Conservation (phyloP, 23 red algal genomes). For the Chondrus crispus region DNA sequence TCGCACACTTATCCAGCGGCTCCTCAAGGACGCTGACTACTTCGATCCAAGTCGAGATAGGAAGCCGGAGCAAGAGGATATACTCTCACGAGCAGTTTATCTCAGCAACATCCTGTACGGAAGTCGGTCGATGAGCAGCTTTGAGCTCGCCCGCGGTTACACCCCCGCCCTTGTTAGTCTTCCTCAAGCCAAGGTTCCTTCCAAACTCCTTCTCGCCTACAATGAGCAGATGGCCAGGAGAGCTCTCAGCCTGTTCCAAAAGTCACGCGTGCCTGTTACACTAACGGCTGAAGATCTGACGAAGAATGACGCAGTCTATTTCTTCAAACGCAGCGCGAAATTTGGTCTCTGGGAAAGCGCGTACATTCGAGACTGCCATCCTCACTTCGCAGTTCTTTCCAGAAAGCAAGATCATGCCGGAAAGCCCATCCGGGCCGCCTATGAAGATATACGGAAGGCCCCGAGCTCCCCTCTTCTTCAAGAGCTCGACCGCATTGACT, state of each 20-base stretch:
- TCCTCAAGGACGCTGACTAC: slow-evolving; percentile 4
- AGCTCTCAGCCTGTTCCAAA: not conserved
- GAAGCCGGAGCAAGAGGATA: not conserved
- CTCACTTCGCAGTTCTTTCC: slow-evolving; percentile 1
- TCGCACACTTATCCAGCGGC: not conserved
- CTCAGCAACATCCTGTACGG: slow-evolving; percentile 31
- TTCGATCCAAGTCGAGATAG: not conserved
- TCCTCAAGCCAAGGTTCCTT: not conserved
- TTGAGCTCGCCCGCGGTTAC: slow-evolving; percentile 33
- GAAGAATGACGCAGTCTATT: not conserved
- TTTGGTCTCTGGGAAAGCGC: slow-evolving; percentile 9
- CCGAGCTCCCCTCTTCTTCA: not conserved
- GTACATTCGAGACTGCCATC: not conserved
- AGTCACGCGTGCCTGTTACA: not conserved
- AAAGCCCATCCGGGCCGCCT: not conserved
- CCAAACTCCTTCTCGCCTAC: not conserved
- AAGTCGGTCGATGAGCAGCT: slow-evolving; percentile 6
- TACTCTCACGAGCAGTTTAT: slow-evolving; percentile 15
- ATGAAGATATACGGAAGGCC: slow-evolving; percentile 22
- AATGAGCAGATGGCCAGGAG: slow-evolving; percentile 17
- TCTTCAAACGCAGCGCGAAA: slow-evolving; percentile 17
- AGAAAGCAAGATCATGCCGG: not conserved
- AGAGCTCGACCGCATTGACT: slow-evolving; percentile 35
- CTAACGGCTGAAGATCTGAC: not conserved
- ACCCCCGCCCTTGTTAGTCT: slow-evolving; percentile 16